Base-by-base conservation (phyloP, 2,329 filamentous ascomycete species). In the Talaromyces marneffei region DNA sequence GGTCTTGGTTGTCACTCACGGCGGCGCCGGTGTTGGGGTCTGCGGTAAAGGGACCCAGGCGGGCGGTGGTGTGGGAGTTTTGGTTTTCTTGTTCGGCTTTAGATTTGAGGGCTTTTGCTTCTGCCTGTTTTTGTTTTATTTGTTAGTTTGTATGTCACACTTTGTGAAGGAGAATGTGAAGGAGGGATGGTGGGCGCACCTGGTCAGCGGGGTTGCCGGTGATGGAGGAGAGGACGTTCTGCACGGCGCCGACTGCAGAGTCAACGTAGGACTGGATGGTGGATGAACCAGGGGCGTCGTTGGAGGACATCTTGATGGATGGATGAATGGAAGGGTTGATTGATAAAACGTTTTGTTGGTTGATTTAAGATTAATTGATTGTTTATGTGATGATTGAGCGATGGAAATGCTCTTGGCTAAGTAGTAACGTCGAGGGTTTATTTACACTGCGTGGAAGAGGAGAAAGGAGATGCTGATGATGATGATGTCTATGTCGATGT, bases 241-340 rank as follows among this genome's bases (percentile, higher is more conserved):
- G 91, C 57, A 87, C 84, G 59, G 86, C 80, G 67, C 90, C 90
- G 39, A 86, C 82, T 69, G 89, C 89, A 14, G 84, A 83, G 82
- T 92, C 88, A 68, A 90, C 72, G 78, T 87, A 87, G 61, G 90
- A 89, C 82, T 93, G 85, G 71, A 92, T 82, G 65, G 92, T 94
- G 65, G 91, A 95, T 67, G 88, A 73, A 78, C 69, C 69, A 55
- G 64, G 61, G 64, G 20, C 44, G 52, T 60, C 40, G 60, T 53
- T 56, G 33, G 61, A 67, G 64, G 71, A 69, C 71, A 73, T 73
- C 20, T 27, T 59, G 46, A 39, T 37, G 16, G 9, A n/a, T 18
- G 37, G 29, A 20, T 37, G 23, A 18, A 6, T 46, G 23, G 12
- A 16, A 4, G 42, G 23, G 4, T 48, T 48, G 23, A 18, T 52